These are phyloP conservation scores for Starmerella scarabaei DNA, from an alignment of 805 yeast species.

Conservation along the genomic window DNA sequence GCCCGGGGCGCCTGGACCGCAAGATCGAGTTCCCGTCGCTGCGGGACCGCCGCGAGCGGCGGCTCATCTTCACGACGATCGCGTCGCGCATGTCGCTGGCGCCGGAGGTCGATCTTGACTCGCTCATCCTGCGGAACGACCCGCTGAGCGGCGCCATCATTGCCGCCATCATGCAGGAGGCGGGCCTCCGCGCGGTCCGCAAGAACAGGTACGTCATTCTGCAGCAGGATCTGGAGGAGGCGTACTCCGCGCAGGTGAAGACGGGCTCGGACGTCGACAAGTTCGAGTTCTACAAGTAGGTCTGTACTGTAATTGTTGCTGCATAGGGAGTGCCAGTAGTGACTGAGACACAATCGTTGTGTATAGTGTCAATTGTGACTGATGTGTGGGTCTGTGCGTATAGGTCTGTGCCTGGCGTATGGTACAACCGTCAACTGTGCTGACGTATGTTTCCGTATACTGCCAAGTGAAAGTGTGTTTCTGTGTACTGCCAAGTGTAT, in stretches of 20 bases:
- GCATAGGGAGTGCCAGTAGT: not conserved
- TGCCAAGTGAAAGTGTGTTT: too few relatives aligned
- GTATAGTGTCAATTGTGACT: too few relatives aligned
- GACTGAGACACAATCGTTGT: not conserved
- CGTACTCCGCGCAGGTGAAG: conserved; percentile 93
- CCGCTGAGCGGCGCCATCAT: conserved; percentile 92
- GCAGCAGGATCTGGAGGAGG: conserved; percentile 94
- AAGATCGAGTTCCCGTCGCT: conserved; percentile 94
- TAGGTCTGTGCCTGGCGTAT: too few relatives aligned
- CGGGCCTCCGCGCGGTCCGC: conserved; percentile 96
- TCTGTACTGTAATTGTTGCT: not conserved
- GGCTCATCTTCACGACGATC: conserved; percentile 87
- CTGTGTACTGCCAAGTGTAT: too few relatives aligned
- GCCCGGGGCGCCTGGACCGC: conserved; percentile 97
- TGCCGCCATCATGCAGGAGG: conserved; percentile 99
- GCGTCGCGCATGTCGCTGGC: conserved; percentile 97
- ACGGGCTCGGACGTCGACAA: conserved; percentile 91
- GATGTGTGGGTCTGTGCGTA: too few relatives aligned
- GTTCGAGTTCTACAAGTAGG: conserved; percentile 90
- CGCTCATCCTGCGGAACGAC: conserved; percentile 87
- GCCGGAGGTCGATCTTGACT: conserved; percentile 93
- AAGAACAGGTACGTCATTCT: conserved; percentile 93
- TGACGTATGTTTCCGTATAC: too few relatives aligned
- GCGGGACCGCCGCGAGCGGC: conserved; percentile 94
- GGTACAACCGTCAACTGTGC: too few relatives aligned